A percentile compares a stretch with the other conserved stretches of the same genome.
phyloP scores from a whole-genome alignment of 352 stramenopile genomes.

The Ophiocytium majus region DNA sequence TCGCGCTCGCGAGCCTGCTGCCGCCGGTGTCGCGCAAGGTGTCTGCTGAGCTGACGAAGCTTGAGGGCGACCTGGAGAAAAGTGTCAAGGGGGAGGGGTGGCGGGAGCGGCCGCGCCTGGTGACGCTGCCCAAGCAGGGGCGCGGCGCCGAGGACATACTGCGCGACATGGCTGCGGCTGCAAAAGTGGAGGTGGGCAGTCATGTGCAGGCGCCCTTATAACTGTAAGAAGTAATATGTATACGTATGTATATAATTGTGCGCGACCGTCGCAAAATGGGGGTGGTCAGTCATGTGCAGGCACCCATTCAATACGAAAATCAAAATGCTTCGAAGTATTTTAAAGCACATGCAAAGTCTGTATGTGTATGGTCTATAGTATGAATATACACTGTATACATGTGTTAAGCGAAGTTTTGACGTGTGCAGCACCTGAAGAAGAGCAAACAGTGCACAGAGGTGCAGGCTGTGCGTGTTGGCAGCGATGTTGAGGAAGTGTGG shows the following conservation, averaged over 20 bases:
- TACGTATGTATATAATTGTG: neutral
- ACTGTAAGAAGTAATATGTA: too few species aligned
- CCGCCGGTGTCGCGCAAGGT: neutral
- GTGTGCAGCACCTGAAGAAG: too few species aligned
- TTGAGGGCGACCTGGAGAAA: neutral
- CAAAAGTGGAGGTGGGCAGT: neutral
- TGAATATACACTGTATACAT: too few species aligned
- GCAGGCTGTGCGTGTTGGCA: too few species aligned
- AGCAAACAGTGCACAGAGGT: too few species aligned
- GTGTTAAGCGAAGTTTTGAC: too few species aligned
- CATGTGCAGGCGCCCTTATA: neutral
- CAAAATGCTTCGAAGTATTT: neutral
- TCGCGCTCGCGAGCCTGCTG: neutral
- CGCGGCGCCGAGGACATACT: neutral
- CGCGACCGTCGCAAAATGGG: neutral
- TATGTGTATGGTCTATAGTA: too few species aligned
- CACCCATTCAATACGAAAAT: neutral
- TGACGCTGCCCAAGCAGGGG: neutral
- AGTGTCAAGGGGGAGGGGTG: slow-evolving; percentile 12
- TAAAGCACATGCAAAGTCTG: neutral
- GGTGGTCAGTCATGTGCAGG: neutral
- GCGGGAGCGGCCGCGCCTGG: neutral
- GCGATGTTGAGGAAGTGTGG: too few species aligned
- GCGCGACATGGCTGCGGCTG: neutral
- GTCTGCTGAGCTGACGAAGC: neutral